Evolutionary conservation across 2,329 filamentous ascomycete species (phyloP), one percentile per base, ranked within the genome.

Genomic region (Cladosporium colombiae): DNA sequence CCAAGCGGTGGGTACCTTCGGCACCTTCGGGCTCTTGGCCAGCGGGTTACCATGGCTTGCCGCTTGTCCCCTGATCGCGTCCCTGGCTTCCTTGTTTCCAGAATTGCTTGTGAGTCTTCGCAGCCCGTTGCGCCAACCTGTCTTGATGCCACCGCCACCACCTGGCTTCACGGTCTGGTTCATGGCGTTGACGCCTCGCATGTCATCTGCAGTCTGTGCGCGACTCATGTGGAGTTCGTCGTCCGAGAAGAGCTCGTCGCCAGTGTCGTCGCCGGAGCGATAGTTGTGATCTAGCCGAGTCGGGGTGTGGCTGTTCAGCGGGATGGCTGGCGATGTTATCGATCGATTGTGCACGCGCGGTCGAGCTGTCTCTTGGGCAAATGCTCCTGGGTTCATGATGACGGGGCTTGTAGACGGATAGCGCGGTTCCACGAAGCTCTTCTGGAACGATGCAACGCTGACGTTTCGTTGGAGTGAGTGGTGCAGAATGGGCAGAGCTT

Each of bases 401-500:
- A 79, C 79, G 5, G 87, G 84, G 1, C 62, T 64, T 31, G 68
- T 67, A 50, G 71, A 88, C 53, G 68, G 84, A 27, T 89, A 81
- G 31, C 86, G 83, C 56, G 82, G 84, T 73, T 97, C 94, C 1
- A 89, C 86, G 72, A 97, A 94, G 5, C 92, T 92, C 73, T 93
- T 96, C 71, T 97, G 92, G 77, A 98, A 95, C 0, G 89, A 91
- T 0, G 86, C 85, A 1, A 88, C 86, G 60, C 87, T 91, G 44
- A 90, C 89, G 69, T 88, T 94, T 13, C 91, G 74, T 25, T 84
- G 86, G 27, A 91, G 83, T 0, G 92, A 95, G 74, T 95, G 91
- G 72, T 95, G 91, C 6, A 97, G 81, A 61, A 97, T 96, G 0
- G 94, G 94, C 13, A 95, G 83, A 7, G 95, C 96, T 75, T 96